Conservation (phyloP, 345 rosid species). For the Clausena lansium region DNA sequence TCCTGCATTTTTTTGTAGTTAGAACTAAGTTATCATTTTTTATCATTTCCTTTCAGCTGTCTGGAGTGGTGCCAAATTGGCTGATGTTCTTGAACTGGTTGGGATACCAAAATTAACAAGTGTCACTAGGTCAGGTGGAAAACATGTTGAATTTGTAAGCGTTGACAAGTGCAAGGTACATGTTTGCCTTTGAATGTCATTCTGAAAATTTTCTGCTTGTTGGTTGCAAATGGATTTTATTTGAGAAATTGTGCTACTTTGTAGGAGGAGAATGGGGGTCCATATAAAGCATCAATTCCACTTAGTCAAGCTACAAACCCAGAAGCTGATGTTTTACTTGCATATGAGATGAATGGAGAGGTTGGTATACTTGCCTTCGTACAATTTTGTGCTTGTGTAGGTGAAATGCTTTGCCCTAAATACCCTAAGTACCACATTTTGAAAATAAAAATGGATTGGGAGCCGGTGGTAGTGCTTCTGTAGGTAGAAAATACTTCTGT, state of each 20-base stretch:
- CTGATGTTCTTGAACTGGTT: slow-evolving; percentile 79
- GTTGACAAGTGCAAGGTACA: slow-evolving; percentile 90
- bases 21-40: slow-evolving; percentile 7
- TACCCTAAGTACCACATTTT: neutral
- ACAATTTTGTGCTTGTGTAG: neutral
- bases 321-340: slow-evolving; percentile 91
- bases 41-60: slow-evolving; percentile 53
- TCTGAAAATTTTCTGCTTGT: neutral
- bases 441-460: neutral
- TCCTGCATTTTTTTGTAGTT: neutral
- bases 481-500: neutral
- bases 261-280: slow-evolving; percentile 99
- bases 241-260: slow-evolving; percentile 1
- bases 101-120: slow-evolving; percentile 65
- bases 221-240: slow-evolving; percentile 1
- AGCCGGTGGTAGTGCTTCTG: neutral
- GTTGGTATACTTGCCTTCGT: slow-evolving; percentile 34
- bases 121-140: slow-evolving; percentile 63
- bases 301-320: slow-evolving; percentile 83
- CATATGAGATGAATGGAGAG: slow-evolving; percentile 99
- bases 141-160: slow-evolving; percentile 94
- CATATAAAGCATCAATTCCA: slow-evolving; percentile 93
- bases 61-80: slow-evolving; percentile 85
- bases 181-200: neutral
- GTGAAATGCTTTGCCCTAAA: neutral